Evolutionary conservation across 2,329 filamentous ascomycete genomes (phyloP).

Genomic region (Arthroderma sp.): DNA sequence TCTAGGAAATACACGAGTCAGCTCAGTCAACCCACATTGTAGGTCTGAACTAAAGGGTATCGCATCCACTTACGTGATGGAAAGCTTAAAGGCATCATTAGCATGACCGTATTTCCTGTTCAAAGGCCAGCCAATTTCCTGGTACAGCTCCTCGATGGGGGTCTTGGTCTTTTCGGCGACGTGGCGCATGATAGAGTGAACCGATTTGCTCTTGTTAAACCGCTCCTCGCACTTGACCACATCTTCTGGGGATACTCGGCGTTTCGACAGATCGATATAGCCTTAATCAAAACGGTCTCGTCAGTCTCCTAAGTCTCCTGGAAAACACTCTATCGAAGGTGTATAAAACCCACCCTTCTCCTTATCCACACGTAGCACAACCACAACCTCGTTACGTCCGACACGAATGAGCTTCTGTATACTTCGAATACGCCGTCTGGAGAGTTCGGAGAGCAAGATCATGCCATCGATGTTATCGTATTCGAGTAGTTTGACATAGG

Average conservation of each 20-base stretch:
- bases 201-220: conserved; percentile 99
- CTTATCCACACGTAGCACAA: conserved; percentile 97
- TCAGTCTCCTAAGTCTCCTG: too few relatives aligned
- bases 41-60: not conserved
- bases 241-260: conserved; percentile 92
- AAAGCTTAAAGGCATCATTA: conserved; percentile 96
- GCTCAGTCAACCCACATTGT: not conserved
- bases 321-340: too few relatives aligned
- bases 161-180: conserved; percentile 92
- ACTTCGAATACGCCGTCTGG: conserved; percentile 91
- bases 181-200: conserved; percentile 97
- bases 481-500: conserved; percentile 97
- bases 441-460: conserved; percentile 96
- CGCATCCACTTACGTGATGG: conserved; percentile 61
- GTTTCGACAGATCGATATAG: conserved; percentile 98
- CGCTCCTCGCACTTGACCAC: conserved; percentile 97
- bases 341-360: conserved; percentile 60
- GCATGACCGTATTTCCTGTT: conserved; percentile 96
- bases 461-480: conserved; percentile 99
- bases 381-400: conserved; percentile 94
- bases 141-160: conserved; percentile 89
- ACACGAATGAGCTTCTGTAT: conserved; percentile 99
- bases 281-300: conserved; percentile 32
- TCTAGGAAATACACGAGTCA: conserved; percentile 29
- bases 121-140: conserved; percentile 89